Evolutionary conservation across 1,284 basidiomycete species (phyloP).

Genomic region (Papiliotrema fonsecae): DNA sequence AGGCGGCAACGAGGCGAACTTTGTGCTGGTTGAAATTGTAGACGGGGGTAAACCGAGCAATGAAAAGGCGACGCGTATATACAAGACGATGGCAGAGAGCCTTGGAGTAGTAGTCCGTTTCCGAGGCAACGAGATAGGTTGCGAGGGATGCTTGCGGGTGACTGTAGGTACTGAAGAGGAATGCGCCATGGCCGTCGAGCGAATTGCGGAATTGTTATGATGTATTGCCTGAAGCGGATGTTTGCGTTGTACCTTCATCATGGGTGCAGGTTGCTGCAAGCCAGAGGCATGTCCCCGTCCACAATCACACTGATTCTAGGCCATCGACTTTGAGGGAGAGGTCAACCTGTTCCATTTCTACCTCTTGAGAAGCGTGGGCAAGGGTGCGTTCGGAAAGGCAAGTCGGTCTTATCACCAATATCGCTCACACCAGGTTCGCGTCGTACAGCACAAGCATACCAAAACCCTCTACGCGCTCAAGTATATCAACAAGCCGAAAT

Average conservation of each 20-base stretch:
- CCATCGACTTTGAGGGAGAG: constrained; percentile 96
- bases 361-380: constrained; percentile 87
- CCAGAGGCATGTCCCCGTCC: constrained; percentile 48
- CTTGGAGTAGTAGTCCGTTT: constrained; percentile 86
- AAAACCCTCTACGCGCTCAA: constrained; percentile 94
- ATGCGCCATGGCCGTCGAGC: constrained; percentile 55
- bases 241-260: constrained; percentile 13
- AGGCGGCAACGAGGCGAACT: constrained; percentile 87
- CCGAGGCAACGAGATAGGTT: constrained; percentile 80
- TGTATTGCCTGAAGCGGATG: neutral
- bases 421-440: constrained; percentile 76
- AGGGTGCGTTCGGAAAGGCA: constrained; percentile 97
- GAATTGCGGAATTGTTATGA: constrained; percentile 21
- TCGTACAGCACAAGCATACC: constrained; percentile 97
- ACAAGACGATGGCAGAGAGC: constrained; percentile 79
- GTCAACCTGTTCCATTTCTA: constrained; percentile 97
- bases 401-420: constrained; percentile 14
- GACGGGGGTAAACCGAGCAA: constrained; percentile 62
- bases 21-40: constrained; percentile 77
- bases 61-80: constrained; percentile 62
- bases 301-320: constrained; percentile 53
- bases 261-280: constrained; percentile 54
- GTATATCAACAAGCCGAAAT: constrained; percentile 98
- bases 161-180: constrained; percentile 85
- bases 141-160: constrained; percentile 79